These are phyloP conservation scores for Pythium diclinum DNA, from an alignment of 352 stramenopile species.

Conservation along the genomic window DNA sequence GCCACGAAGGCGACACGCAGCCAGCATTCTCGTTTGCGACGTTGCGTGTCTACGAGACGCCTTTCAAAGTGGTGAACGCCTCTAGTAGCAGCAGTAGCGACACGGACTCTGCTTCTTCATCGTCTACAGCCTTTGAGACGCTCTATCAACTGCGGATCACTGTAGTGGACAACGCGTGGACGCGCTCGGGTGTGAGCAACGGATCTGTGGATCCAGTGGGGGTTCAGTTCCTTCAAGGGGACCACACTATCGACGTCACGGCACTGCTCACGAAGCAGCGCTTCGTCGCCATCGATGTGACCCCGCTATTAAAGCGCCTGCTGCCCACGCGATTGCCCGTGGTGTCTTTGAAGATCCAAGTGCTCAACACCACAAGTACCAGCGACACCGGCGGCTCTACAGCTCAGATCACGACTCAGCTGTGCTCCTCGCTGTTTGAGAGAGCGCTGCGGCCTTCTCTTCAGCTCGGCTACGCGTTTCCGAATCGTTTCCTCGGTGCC, in stretches of 20 bases:
- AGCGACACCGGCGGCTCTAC: slow-evolving; percentile 24
- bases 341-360: slow-evolving; percentile 49
- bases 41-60: slow-evolving; percentile 51
- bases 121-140: slow-evolving; percentile 36
- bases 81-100: slow-evolving; percentile 3
- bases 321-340: slow-evolving; percentile 40
- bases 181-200: slow-evolving; percentile 26
- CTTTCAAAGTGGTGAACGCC: slow-evolving; percentile 66
- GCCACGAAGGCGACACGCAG: slow-evolving; percentile 46
- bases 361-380: slow-evolving; percentile 31
- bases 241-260: slow-evolving; percentile 33
- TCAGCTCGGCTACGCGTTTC: slow-evolving; percentile 40
- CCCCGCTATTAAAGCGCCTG: slow-evolving; percentile 35
- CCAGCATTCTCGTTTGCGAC: slow-evolving; percentile 33
- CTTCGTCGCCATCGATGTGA: slow-evolving; percentile 52
- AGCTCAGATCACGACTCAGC: slow-evolving; percentile 30
- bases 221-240: slow-evolving; percentile 21
- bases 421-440: slow-evolving; percentile 68
- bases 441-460: slow-evolving; percentile 46
- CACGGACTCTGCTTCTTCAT: not conserved
- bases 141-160: slow-evolving; percentile 46
- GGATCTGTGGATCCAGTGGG: slow-evolving; percentile 7
- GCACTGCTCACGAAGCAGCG: slow-evolving; percentile 48
- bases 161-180: slow-evolving; percentile 52
- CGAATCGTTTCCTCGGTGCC: slow-evolving; percentile 35